Evolutionary conservation across 2,329 filamentous ascomycete species (phyloP), one percentile per base, ranked within the genome.

Genomic region (Boeremia lycopersici): DNA sequence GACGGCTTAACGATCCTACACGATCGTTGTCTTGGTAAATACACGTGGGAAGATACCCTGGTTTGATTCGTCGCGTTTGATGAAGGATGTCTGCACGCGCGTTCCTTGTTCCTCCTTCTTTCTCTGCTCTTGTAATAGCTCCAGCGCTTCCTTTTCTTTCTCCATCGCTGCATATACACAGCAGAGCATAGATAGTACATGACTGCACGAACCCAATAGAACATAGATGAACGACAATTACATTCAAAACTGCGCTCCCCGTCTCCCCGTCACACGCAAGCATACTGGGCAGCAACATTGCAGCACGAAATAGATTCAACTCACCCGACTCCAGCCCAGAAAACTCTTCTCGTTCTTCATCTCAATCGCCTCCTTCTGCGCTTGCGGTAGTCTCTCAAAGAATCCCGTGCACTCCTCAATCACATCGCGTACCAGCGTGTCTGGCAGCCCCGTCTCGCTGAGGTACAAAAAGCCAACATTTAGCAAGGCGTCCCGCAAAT

Each of bases 391-490:
- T 56, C 90, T 85, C 39, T 74, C 71, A 66, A 96, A 96, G 75
- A 96, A 95, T 0, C 77, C 79, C 48, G 84, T 85, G 39, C 89
- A 90, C 67, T 91, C 82, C 2, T 76, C 67, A 48, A 91, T 86
- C 25, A 93, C 89, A 57, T 82, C 75, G 23, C 83, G 69, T 63
- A 89, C 86, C 47, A 93, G 76, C 34, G 83, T 78, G 13, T 87
- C 82, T 5, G 88, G 80, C 45, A 73, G 39, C 6, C 72, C 72
- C 19, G 90, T 87, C 68, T 96, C 92, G 69, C 87, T 88, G 57
- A 96, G 83, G 69, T 96, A 96, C 19, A 96, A 74, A 68, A 96
- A 96, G 1, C 91, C 91, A n/a, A 96, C 89, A 71, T 93, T 89
- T 66, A 96, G 84, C 29, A 96, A 78, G 0, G 90, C 90, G 74